Conservation (phyloP, 768 basidiomycete genomes). For the Leccinum aurantiacum region DNA sequence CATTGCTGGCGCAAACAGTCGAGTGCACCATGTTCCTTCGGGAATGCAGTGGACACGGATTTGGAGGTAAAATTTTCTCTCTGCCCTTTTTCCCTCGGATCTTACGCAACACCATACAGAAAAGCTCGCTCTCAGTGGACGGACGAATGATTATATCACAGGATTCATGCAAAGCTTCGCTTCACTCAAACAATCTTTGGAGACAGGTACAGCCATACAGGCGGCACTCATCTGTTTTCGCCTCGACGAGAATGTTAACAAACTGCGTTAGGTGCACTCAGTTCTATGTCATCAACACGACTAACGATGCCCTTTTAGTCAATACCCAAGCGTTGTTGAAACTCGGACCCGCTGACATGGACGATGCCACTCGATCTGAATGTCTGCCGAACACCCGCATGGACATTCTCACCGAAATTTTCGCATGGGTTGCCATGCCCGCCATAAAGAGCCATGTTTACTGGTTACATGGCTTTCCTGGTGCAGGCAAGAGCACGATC, state of each 20-base stretch:
- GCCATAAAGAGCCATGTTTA: slow-evolving; percentile 22
- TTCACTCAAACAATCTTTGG: slow-evolving; percentile 27
- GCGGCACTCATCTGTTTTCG: slow-evolving; percentile 29
- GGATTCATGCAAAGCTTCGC: slow-evolving; percentile 24
- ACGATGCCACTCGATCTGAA: slow-evolving; percentile 22
- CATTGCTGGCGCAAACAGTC: slow-evolving; percentile 33
- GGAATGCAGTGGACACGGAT: slow-evolving; percentile 37
- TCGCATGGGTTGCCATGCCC: slow-evolving; percentile 28
- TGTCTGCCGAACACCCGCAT: slow-evolving; percentile 35
- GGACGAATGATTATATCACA: slow-evolving; percentile 23
- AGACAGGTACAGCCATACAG: slow-evolving; percentile 27
- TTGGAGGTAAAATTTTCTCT: slow-evolving; percentile 27
- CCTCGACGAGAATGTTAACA: slow-evolving; percentile 27
- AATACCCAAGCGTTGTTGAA: slow-evolving; percentile 22
- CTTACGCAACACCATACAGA: slow-evolving; percentile 17
- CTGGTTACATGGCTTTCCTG: slow-evolving; percentile 38
- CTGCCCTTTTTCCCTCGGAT: not conserved
- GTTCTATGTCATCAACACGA: not conserved
- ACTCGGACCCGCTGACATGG: slow-evolving; percentile 32
- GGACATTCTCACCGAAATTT: slow-evolving; percentile 28
- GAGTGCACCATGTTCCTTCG: slow-evolving; percentile 39
- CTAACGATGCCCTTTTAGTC: slow-evolving; percentile 14
- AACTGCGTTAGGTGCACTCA: slow-evolving; percentile 21
- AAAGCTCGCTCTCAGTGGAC: slow-evolving; percentile 14
- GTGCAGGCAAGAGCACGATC: slow-evolving; percentile 38